phyloP scores from a whole-genome alignment of 306 rosid species.

The Hippophae rhamnoides region DNA sequence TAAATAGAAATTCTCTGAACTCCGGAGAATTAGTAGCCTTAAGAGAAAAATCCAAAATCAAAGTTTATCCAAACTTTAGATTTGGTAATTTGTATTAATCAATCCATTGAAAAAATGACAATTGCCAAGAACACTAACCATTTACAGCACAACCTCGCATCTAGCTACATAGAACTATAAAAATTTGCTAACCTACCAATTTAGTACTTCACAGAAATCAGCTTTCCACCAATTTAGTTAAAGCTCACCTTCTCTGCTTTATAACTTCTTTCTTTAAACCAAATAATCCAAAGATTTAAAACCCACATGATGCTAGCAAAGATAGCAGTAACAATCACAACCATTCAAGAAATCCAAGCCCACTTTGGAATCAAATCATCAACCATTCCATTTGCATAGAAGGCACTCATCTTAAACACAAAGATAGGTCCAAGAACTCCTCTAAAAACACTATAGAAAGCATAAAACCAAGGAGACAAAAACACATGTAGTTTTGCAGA shows the following conservation, averaged over 20 bases:
- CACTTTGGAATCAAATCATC: slow-evolving; percentile 27
- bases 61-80: no score
- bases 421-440: slow-evolving; percentile 34
- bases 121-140: no score
- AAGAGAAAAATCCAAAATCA: no score
- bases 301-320: slow-evolving; percentile 34
- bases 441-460: slow-evolving; percentile 27
- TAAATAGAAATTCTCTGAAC: no score
- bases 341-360: slow-evolving; percentile 53
- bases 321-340: slow-evolving; percentile 29
- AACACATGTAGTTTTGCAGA: slow-evolving; percentile 25
- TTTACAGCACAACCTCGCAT: no score
- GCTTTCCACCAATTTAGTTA: no score
- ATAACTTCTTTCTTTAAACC: slow-evolving; percentile 12
- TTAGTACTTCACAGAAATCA: no score
- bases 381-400: slow-evolving; percentile 22
- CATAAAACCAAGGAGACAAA: slow-evolving; percentile 32
- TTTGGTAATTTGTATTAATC: no score
- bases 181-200: no score
- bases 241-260: slow-evolving; percentile 1
- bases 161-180: no score
- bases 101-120: no score
- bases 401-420: slow-evolving; percentile 28
- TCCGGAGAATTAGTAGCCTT: no score
- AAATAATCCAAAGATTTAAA: slow-evolving; percentile 23